Evolutionary conservation across 441 rosid genomes (phyloP), one percentile per base, ranked within the genome.

Genomic region (Erysimum pusillum): DNA sequence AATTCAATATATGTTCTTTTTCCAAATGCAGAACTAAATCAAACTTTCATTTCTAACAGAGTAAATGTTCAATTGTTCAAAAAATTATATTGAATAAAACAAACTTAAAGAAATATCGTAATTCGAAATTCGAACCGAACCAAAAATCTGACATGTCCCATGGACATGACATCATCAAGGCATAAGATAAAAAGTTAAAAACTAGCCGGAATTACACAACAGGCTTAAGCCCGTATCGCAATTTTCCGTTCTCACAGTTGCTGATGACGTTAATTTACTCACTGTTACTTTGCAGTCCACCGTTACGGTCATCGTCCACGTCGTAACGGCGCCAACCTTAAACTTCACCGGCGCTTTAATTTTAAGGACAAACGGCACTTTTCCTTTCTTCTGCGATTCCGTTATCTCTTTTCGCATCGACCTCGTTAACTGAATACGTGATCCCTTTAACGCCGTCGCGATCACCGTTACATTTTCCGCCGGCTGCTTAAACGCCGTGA

Each of bases 271-370:
- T 68, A 92, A 62, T 52, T 84, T 83, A 57, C 91, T 86, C 80
- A 92, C 87, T 72, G 85, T 82, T 69, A 92, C 18, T 39, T 87
- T 81, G 53, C 98, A 94, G 69, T 82, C 69, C 48, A 91, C 84
- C 44, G 83, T 87, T 34, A 86, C 87, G 52, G 85, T 83, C 45
- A 94, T 83, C 63, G 69, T 81, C 97, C 96, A 92, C 48, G 91
- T 88, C 79, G 80, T 91, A 0, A 88, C 83, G 10, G 79, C 71
- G 6, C 96, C 96, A 31, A 87, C 76, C 68, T 85, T 87, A 20
- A 94, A 60, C 80, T 81, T 91, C 25, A 89, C 85, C 20, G 96
- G 93, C 35, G 81, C 88, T 57, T 81, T 83, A 71, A 91, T 14
- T 5, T 36, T 72, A 75, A 94, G 0, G 8, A 10, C 74, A 63